A percentile compares a stretch with the other conserved stretches of the same genome.
Conservation (phyloP, 1,139 yeast genomes). For the Trichomonascaceae sp. region DNA sequence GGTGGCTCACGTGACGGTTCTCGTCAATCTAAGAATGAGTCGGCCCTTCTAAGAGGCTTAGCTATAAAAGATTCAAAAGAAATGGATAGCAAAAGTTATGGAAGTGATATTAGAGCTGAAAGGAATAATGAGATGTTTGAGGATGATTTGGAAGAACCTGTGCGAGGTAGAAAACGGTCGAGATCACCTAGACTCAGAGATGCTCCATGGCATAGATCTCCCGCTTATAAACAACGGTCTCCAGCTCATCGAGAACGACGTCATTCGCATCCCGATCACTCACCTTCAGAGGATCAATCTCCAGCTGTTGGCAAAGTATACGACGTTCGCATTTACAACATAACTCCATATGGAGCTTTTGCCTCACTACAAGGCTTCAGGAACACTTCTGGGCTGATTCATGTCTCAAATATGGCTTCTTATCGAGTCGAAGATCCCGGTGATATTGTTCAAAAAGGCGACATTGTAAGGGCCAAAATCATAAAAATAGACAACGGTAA, state of each 20-base stretch:
- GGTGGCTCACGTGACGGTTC: background rate
- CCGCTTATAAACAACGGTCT: background rate
- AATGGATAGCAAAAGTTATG: conserved; percentile 11
- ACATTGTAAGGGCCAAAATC: conserved; percentile 62
- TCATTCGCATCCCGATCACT: conserved; percentile 7
- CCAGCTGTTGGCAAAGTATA: conserved; percentile 45
- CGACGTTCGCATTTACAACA: conserved; percentile 52
- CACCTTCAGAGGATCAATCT: conserved; percentile 12
- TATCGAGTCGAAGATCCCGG: conserved; percentile 50
- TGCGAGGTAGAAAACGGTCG: background rate
- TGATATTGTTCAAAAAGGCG: conserved; percentile 52
- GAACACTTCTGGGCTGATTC: conserved; percentile 46
- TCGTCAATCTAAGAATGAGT: conserved; percentile 7
- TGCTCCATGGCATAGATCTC: conserved; percentile 7
- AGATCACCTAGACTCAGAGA: background rate
- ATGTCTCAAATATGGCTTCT: conserved; percentile 59
- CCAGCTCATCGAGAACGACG: conserved; percentile 1
- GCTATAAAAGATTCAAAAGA: conserved; percentile 21
- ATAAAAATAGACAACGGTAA: conserved; percentile 41
- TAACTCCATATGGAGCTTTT: conserved; percentile 76
- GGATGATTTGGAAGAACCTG: background rate
- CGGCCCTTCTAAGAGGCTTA: conserved; percentile 16
- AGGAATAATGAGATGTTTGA: background rate
- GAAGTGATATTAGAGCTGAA: conserved; percentile 7
- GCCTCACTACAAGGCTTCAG: conserved; percentile 42